Conservation (phyloP, 2,329 filamentous ascomycete species). For the Aureobasidium sp. region DNA sequence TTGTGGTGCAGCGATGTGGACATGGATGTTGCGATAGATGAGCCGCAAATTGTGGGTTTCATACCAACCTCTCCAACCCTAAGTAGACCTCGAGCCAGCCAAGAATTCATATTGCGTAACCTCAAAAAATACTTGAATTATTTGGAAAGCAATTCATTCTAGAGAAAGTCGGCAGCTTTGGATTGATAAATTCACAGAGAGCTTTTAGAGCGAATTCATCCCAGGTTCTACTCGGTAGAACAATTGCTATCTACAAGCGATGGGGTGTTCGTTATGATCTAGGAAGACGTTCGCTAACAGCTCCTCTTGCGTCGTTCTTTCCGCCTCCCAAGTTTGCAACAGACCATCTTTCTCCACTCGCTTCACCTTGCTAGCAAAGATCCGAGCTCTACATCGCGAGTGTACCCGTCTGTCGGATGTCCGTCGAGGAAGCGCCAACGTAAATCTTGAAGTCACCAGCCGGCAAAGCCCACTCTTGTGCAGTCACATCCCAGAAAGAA, state of each 20-base stretch:
- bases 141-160: too few relatives aligned
- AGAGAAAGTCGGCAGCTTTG: too few relatives aligned
- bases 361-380: not conserved
- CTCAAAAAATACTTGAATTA: not conserved
- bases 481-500: conserved; percentile 35
- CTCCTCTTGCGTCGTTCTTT: not conserved
- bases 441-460: conserved; percentile 21
- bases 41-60: not conserved
- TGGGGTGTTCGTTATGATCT: not conserved
- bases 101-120: not conserved
- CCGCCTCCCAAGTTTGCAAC: not conserved
- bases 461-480: conserved; percentile 36
- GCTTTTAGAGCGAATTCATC: not conserved
- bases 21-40: not conserved
- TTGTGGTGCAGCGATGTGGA: not conserved
- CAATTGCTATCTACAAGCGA: not conserved
- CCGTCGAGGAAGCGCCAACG: conserved; percentile 1
- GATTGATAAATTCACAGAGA: not conserved
- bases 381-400: not conserved
- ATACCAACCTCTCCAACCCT: not conserved
- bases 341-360: not conserved
- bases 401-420: not conserved
- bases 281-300: not conserved
- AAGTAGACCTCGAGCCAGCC: not conserved
- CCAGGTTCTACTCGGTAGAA: not conserved